phyloP scores from a whole-genome alignment of 371 early-diverging fungal species.

The Mucor sp. region DNA sequence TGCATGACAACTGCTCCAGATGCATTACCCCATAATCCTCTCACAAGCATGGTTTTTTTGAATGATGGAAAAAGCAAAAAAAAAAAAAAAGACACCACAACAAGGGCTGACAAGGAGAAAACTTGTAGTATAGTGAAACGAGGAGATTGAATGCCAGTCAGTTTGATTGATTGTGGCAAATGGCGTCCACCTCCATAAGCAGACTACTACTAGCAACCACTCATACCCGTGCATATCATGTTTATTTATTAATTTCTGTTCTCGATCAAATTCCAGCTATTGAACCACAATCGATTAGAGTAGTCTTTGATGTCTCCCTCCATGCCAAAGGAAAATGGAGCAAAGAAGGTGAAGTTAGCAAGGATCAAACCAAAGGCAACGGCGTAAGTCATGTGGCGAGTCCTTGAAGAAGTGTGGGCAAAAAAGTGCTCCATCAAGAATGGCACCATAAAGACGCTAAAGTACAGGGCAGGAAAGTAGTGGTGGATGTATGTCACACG shows the following conservation, averaged over 20 bases:
- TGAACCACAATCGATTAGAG: constrained; percentile 52
- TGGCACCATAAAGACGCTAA: constrained; percentile 80
- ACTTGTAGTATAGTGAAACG: no score
- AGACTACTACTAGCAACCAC: background rate
- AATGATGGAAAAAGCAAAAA: constrained; percentile 5
- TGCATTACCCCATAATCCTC: constrained; percentile 11
- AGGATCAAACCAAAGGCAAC: constrained; percentile 48
- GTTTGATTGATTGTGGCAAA: background rate
- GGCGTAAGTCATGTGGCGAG: constrained; percentile 41
- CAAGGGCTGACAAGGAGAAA: background rate
- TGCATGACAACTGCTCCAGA: background rate
- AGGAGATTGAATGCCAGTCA: background rate
- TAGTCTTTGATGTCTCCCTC: constrained; percentile 65
- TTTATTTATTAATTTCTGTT: constrained; percentile 10
- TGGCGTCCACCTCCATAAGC: no score
- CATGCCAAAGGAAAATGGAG: constrained; percentile 88
- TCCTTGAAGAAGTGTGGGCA: background rate
- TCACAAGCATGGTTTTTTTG: constrained; percentile 8
- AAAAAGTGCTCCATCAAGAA: constrained; percentile 78
- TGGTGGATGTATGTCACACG: constrained; percentile 98
- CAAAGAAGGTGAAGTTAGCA: constrained; percentile 72
- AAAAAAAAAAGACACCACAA: background rate
- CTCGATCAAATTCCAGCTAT: constrained; percentile 53
- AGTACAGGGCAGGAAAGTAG: constrained; percentile 98
- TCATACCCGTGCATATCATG: background rate